These are phyloP conservation scores for Candolleomyces aberdarensis DNA, from an alignment of 768 basidiomycete species.

Conservation along the genomic window DNA sequence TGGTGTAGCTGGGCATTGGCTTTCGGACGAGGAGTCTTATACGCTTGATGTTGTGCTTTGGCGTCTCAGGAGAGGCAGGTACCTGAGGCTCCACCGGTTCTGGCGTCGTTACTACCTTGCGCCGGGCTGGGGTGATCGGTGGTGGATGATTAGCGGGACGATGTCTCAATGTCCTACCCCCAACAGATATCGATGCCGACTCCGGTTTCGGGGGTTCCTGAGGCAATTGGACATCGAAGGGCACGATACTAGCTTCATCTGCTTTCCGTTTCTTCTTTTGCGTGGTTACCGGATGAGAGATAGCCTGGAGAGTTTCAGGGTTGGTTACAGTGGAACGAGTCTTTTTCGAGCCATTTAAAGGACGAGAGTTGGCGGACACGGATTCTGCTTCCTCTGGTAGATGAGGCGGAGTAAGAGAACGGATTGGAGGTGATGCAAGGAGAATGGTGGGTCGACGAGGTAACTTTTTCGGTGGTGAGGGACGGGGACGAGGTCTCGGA, in stretches of 20 bases:
- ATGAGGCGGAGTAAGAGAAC: not conserved
- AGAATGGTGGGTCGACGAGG: not conserved
- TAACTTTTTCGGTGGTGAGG: not conserved
- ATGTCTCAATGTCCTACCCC: not conserved
- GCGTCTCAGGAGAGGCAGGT: constrained; percentile 9
- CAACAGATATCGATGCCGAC: not conserved
- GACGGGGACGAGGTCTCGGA: not conserved
- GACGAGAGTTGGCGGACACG: not conserved
- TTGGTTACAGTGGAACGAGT: not conserved
- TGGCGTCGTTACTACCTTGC: not conserved
- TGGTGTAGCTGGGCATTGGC: constrained; percentile 58
- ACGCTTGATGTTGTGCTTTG: constrained; percentile 50
- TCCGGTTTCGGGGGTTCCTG: not conserved
- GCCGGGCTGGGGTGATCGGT: not conserved
- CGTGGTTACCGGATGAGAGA: not conserved
- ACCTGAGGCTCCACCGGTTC: not conserved
- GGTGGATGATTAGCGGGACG: not conserved
- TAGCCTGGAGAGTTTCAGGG: not conserved
- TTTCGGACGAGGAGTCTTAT: constrained; percentile 65
- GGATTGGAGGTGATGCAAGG: not conserved
- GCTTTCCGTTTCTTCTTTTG: constrained; percentile 8
- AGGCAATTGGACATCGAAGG: not conserved
- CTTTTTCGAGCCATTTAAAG: not conserved
- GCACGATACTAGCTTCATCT: not conserved
- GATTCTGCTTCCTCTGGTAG: not conserved